phyloP scores from a whole-genome alignment of 805 yeast genomes.

The Candida palmyrensis region DNA sequence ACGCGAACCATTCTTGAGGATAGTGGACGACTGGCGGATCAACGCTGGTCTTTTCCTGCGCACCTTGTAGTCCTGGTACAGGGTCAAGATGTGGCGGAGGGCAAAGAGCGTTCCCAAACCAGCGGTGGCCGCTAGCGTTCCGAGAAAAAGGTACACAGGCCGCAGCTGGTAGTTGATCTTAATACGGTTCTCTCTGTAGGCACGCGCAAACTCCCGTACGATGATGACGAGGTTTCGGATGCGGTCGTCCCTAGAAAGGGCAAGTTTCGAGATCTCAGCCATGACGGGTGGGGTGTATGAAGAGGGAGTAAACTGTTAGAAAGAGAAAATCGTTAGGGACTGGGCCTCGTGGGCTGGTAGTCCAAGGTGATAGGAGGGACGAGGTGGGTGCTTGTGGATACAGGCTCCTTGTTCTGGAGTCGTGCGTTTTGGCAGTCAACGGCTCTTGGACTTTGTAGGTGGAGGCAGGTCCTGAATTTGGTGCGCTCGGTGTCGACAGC shows the following conservation, averaged over 20 bases:
- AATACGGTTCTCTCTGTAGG: slow-evolving; percentile 31
- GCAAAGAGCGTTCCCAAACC: slow-evolving; percentile 34
- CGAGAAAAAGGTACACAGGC: slow-evolving; percentile 37
- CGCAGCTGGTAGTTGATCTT: slow-evolving; percentile 36
- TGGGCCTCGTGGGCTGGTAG: too few relatives aligned
- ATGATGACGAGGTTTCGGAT: slow-evolving; percentile 27
- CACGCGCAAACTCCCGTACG: slow-evolving; percentile 30
- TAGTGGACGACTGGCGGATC: slow-evolving; percentile 37
- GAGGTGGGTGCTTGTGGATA: too few relatives aligned
- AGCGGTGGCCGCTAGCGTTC: slow-evolving; percentile 35
- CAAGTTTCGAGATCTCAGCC: slow-evolving; percentile 3
- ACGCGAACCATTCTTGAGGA: slow-evolving; percentile 42
- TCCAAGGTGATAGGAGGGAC: too few relatives aligned
- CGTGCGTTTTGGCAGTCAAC: too few relatives aligned
- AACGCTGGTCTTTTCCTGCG: slow-evolving; percentile 29
- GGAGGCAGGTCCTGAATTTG: too few relatives aligned
- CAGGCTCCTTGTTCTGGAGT: too few relatives aligned
- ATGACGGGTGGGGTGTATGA: too few relatives aligned
- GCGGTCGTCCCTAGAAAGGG: slow-evolving; percentile 17
- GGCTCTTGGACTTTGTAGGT: too few relatives aligned
- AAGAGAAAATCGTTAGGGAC: too few relatives aligned
- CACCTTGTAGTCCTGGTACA: slow-evolving; percentile 24
- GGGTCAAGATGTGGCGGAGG: slow-evolving; percentile 22
- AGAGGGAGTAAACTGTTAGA: too few relatives aligned
- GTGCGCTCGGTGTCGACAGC: too few relatives aligned